Evolutionary conservation across 2,329 filamentous ascomycete genomes (phyloP), one percentile per base, ranked within the genome.

Genomic region (Aureobasidium pullulans): DNA sequence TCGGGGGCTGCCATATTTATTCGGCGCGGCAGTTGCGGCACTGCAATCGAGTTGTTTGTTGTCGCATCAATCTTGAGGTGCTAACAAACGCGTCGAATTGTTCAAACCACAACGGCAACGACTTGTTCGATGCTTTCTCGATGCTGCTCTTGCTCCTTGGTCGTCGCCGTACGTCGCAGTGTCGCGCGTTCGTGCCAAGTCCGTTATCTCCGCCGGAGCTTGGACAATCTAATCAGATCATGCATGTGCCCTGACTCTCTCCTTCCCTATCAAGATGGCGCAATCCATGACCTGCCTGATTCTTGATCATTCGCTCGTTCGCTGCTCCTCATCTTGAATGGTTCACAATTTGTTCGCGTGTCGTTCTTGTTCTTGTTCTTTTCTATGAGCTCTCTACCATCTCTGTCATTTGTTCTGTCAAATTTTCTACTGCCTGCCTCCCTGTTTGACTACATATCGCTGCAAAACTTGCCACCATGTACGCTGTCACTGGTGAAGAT

Each of bases 1-100:
- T 62, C 62, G 31, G 66, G 62, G 46, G 63, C 64, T 7, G 65
- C 67, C 68, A 70, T 70, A 31, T 32, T 43, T 61, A 56, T 59
- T 37, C 44, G 61, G 39, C 49, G 42, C 56, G 46, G 28, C 54
- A 57, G 54, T 40, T 40, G 32, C 29, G 32, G 34, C 43, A 48
- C 54, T 57, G 54, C 54, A 11, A 42, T 23, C 28, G 7, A 16
- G 7, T 10, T 42, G 16, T 44, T 44, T 57, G 52, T 36, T 32
- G 40, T 42, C 52, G 52, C 52, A 57, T 57, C 40, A 57, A 57
- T 28, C 23, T 44, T 4, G n/a, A 32, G 29, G 36, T 40, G 11
- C n/a, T 37, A 8, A 16, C 37, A 43, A 13, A 54, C 50, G 50
- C 50, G 50, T 54, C 28, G 9, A 28, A 23, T 42, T 43, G 50